These are phyloP conservation scores for Mikania micrantha DNA, from an alignment of 129 eudicot genomes.

Conservation along the genomic window DNA sequence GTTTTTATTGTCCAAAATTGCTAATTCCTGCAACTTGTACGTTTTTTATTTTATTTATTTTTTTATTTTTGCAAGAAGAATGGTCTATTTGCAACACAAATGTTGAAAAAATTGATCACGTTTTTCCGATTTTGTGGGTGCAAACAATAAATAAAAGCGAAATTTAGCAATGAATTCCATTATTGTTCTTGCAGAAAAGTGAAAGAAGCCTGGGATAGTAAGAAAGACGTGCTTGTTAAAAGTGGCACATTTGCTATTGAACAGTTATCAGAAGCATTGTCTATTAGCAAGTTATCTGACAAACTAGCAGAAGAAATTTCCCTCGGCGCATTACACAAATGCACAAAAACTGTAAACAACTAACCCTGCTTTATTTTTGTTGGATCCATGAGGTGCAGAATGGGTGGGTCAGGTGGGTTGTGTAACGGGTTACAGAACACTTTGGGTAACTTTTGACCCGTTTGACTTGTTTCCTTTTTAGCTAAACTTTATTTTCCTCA, in stretches of 20 bases:
- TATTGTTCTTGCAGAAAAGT: slow-evolving; percentile 52
- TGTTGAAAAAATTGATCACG: not conserved
- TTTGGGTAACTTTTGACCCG: not conserved
- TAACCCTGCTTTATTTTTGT: slow-evolving; percentile 6
- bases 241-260: slow-evolving; percentile 88
- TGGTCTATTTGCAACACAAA: not conserved
- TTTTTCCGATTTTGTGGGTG: not conserved
- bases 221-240: slow-evolving; percentile 54
- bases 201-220: slow-evolving; percentile 89
- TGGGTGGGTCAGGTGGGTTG: not conserved
- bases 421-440: not conserved
- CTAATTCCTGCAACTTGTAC: not conserved
- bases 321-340: slow-evolving; percentile 41
- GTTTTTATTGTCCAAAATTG: not conserved
- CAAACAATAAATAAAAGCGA: not conserved
- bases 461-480: not conserved
- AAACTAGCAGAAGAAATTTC: slow-evolving; percentile 57
- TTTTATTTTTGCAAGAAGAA: not conserved
- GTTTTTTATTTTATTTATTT: not conserved
- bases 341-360: slow-evolving; percentile 47
- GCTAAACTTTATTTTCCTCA: not conserved
- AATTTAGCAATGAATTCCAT: not conserved
- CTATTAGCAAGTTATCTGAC: slow-evolving; percentile 55
- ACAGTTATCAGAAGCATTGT: slow-evolving; percentile 77
- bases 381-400: not conserved